These are phyloP conservation scores for Flaveria trinervia DNA, from an alignment of 129 eudicot species.

Conservation along the genomic window DNA sequence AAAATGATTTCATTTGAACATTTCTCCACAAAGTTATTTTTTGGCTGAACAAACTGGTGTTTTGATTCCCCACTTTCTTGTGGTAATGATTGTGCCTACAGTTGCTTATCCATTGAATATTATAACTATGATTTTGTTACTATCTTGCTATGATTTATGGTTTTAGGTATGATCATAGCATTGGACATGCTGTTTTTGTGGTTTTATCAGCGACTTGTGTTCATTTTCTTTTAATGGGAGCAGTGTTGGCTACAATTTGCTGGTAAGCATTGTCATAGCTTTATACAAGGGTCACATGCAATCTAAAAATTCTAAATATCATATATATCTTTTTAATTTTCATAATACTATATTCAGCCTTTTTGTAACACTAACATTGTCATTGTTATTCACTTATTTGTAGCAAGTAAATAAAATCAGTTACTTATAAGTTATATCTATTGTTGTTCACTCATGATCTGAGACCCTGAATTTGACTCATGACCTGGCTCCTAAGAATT, in stretches of 20 bases:
- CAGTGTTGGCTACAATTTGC: conserved; percentile 75
- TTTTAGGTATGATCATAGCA: conserved; percentile 92
- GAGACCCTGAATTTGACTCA: neutral
- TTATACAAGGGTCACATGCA: neutral
- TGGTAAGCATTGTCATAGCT: conserved; percentile 52
- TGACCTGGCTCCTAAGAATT: neutral
- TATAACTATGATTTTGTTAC: conserved; percentile 3
- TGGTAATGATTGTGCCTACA: conserved; percentile 5
- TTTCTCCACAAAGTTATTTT: neutral
- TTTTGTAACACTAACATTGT: neutral
- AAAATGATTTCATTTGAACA: neutral
- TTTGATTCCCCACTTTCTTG: neutral
- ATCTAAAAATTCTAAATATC: neutral
- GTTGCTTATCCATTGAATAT: neutral
- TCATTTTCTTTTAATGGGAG: conserved; percentile 78
- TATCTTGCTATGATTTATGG: conserved; percentile 14
- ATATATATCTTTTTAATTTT: neutral
- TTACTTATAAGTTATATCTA: neutral
- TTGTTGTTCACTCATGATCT: neutral
- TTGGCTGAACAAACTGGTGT: conserved; percentile 17
- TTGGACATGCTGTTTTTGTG: conserved; percentile 91
- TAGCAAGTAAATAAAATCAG: neutral
- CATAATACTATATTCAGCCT: neutral
- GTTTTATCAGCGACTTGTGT: conserved; percentile 69
- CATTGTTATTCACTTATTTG: neutral